Base-by-base conservation (phyloP, 2,329 filamentous ascomycete species). In the Grosmannia penicillata region DNA sequence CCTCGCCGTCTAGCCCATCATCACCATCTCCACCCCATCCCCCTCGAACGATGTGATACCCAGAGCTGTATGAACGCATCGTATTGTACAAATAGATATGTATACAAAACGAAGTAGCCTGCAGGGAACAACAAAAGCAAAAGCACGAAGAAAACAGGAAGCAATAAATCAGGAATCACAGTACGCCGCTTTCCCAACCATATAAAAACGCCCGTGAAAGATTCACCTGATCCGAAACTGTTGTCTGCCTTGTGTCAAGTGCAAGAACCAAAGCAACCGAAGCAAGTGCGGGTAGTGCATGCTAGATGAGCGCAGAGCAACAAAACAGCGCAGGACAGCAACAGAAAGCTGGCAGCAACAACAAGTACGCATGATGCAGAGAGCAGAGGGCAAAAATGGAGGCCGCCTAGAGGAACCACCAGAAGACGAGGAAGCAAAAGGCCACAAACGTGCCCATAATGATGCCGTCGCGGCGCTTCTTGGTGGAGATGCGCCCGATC, bases 391-490 rank as follows among this genome's bases (percentile, higher is more conserved):
- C 6, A 8, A 22, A 7, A 22, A n/a, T 17, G 7, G n/a, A n/a
- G n/a, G 7, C 22, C 38, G 28, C 35, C 49, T 38, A 91, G 55
- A 76, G 62, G 53, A 91, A 82, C 57, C 77, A 93, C 51, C 89
- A 73, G 51, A 96, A 72, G 61, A 93, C 61, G 50, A 96, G 60
- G 54, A 93, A 93, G 61, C 91, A 96, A 49, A 94, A 72, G 0
- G 86, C 87, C 52, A 98, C 86, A 52, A 98, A 94, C 33, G 68
- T 66, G 15, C 85, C 91, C 64, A 98, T 72, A 47, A 98, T 94
- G 48, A 98, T 79, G 23, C 87, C 87, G 59, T 98, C 91, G 50
- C 91, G 78, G 56, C 89, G 76, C 71, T 93, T 93, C 67, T 93
- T 93, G 41, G 84, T 79, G 37, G 87, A 89, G 59, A 98, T 98